Conservation (phyloP, 768 basidiomycete genomes). For the Termitomyces sp. region DNA sequence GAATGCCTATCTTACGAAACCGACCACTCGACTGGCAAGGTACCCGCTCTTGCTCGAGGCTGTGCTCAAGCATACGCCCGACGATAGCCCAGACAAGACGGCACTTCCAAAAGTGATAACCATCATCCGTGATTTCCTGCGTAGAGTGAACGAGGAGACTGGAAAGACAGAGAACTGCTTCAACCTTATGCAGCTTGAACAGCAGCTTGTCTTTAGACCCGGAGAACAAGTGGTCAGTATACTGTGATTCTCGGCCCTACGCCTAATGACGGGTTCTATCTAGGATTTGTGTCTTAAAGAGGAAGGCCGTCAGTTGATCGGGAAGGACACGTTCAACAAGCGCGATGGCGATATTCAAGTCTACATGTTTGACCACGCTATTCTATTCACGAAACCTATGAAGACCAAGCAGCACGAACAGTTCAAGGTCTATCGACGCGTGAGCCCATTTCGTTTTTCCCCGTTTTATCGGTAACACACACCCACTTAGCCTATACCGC, state of each 20-base stretch:
- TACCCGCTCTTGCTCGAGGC: conserved; percentile 93
- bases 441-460: conserved; percentile 31
- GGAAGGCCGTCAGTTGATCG: conserved; percentile 85
- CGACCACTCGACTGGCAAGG: conserved; percentile 94
- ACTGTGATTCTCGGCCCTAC: no score
- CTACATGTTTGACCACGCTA: conserved; percentile 94
- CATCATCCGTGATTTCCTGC: conserved; percentile 77
- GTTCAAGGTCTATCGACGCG: conserved; percentile 88
- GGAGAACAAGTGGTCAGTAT: conserved; percentile 80
- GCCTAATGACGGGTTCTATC: background rate
- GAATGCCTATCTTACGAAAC: conserved; percentile 97
- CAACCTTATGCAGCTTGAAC: conserved; percentile 89
- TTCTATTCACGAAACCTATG: conserved; percentile 80
- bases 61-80: conserved; percentile 86
- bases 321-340: conserved; percentile 86
- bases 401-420: conserved; percentile 91
- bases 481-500: conserved; percentile 76
- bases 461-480: background rate
- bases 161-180: conserved; percentile 96
- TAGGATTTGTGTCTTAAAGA: conserved; percentile 85
- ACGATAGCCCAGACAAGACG: conserved; percentile 83
- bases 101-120: conserved; percentile 70
- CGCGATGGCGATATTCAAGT: conserved; percentile 89
- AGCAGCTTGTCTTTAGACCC: conserved; percentile 83
- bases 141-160: conserved; percentile 86